These are phyloP conservation scores for Coemansia sp. DNA, from an alignment of 371 early-diverging fungal species.

Conservation along the genomic window DNA sequence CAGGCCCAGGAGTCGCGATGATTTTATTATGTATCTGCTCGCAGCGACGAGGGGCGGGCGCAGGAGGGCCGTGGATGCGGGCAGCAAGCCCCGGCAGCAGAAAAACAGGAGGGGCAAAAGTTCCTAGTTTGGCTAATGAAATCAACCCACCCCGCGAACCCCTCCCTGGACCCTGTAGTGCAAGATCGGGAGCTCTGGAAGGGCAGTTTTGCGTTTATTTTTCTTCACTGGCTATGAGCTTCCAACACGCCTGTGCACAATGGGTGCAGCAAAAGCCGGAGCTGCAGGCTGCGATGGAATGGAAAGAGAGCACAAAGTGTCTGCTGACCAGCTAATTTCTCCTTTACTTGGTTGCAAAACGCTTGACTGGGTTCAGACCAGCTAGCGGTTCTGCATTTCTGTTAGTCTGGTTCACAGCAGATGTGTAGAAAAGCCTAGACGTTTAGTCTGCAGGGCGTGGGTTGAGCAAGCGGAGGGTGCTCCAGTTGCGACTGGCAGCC, in stretches of 20 bases:
- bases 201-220: slow-evolving; percentile 8
- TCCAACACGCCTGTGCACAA: not conserved
- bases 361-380: too few relatives aligned
- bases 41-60: not conserved
- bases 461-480: too few relatives aligned
- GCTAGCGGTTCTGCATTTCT: not conserved
- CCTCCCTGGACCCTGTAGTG: slow-evolving; percentile 8
- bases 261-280: not conserved
- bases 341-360: not conserved
- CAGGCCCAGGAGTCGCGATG: slow-evolving; percentile 11
- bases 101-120: not conserved
- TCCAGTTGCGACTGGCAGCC: too few relatives aligned
- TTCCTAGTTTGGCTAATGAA: slow-evolving; percentile 3
- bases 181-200: not conserved
- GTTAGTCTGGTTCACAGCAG: not conserved
- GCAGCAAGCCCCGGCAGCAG: not conserved
- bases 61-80: slow-evolving; percentile 1
- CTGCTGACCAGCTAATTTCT: not conserved
- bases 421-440: not conserved
- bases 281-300: slow-evolving; percentile 5
- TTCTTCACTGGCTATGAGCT: not conserved
- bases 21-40: slow-evolving; percentile 7
- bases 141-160: slow-evolving; percentile 4
- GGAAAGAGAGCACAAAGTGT: not conserved
- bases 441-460: too few relatives aligned